A percentile compares a stretch with the other conserved stretches of the same genome.
Evolutionary conservation across 1,284 basidiomycete species (phyloP).

Genomic region (Papiliotrema laurentii): DNA sequence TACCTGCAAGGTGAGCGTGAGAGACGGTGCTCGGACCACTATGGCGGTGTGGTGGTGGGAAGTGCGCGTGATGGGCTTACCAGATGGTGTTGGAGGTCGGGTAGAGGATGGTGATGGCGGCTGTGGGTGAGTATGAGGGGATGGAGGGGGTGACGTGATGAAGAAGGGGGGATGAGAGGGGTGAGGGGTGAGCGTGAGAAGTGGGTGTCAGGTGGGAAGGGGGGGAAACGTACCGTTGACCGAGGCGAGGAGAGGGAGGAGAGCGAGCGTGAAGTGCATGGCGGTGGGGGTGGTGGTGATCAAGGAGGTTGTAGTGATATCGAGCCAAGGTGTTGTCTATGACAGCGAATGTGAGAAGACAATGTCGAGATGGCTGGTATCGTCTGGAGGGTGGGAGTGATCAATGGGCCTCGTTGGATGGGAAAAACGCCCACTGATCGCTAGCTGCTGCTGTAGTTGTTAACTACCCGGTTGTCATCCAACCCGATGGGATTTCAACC

Average conservation of each 20-base stretch:
- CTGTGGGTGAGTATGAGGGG: constrained; percentile 10
- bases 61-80: constrained; percentile 5
- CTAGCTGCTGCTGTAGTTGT: no score
- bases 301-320: not conserved
- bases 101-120: constrained; percentile 32
- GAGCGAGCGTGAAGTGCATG: not conserved
- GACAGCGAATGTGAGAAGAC: not conserved
- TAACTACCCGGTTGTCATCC: no score
- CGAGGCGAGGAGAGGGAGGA: constrained; percentile 2
- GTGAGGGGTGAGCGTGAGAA: constrained; percentile 2
- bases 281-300: not conserved
- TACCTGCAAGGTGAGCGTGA: constrained; percentile 15
- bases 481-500: no score
- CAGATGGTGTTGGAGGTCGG: constrained; percentile 32
- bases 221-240: constrained; percentile 3
- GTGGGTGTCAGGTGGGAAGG: not conserved
- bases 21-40: not conserved
- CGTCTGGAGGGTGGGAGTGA: not conserved
- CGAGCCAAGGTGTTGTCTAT: not conserved
- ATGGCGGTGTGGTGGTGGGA: not conserved
- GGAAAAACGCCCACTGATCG: no score
- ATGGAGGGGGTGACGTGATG: not conserved
- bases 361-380: not conserved
- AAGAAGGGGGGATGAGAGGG: not conserved
- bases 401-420: no score